A percentile compares a stretch with the other conserved stretches of the same genome.
phyloP scores from a whole-genome alignment of 1,139 yeast species.

The Meyerozyma athensensis region DNA sequence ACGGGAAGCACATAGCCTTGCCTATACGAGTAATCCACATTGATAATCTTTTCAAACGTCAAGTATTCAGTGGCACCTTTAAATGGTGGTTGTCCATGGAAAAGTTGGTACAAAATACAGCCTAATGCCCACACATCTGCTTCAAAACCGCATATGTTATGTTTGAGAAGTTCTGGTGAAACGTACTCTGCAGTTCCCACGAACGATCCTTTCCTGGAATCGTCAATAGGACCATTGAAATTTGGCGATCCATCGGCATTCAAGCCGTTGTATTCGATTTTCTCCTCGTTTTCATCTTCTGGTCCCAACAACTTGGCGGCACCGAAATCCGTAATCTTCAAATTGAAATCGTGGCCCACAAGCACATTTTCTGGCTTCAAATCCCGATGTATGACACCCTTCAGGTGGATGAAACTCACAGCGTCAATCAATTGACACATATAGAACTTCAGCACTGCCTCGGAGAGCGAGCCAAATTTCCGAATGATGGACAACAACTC shows the following conservation, averaged over 20 bases:
- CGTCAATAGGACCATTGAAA: conserved; percentile 5
- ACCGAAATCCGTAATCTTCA: conserved; percentile 96
- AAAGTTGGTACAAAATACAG: conserved; percentile 87
- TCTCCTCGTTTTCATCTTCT: conserved; percentile 31
- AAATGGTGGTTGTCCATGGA: conserved; percentile 94
- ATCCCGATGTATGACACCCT: conserved; percentile 91
- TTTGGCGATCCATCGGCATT: conserved; percentile 11
- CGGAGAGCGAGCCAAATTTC: conserved; percentile 52
- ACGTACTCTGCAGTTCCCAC: conserved; percentile 67
- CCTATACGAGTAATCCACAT: conserved; percentile 75
- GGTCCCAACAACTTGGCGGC: conserved; percentile 78
- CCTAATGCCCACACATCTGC: conserved; percentile 98
- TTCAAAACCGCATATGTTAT: conserved; percentile 79
- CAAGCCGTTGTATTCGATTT: conserved; percentile 32
- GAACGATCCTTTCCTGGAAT: conserved; percentile 62
- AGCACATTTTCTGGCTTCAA: conserved; percentile 91
- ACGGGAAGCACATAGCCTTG: conserved; percentile 68
- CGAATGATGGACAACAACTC: conserved; percentile 62
- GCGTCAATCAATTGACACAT: conserved; percentile 82
- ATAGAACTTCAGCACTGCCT: conserved; percentile 47
- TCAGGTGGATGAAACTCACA: conserved; percentile 72
- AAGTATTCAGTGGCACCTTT: conserved; percentile 93
- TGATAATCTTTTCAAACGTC: conserved; percentile 89
- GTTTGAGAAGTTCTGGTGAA: conserved; percentile 85
- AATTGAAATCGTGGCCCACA: conserved; percentile 72